These are phyloP conservation scores for Venturia pyrina DNA, from an alignment of 2,329 filamentous ascomycete genomes.

Conservation along the genomic window DNA sequence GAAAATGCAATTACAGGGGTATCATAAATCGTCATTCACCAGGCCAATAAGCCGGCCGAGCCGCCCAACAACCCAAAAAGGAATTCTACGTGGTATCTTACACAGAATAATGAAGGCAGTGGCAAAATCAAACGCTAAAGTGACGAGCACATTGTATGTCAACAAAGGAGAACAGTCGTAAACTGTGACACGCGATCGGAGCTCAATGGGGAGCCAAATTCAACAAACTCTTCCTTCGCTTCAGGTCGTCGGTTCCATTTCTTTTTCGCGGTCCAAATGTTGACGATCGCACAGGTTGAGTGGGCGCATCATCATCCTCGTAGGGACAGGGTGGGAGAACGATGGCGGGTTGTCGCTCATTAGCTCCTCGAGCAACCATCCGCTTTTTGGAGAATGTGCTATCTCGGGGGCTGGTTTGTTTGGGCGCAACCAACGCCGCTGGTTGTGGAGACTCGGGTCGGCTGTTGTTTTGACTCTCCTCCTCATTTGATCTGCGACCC, in stretches of 20 bases:
- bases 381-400: not conserved
- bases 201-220: not conserved
- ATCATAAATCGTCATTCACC: slow-evolving; percentile 2
- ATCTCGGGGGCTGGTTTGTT: not conserved
- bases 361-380: not conserved
- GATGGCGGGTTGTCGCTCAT: not conserved
- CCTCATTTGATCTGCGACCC: not conserved
- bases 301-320: not conserved
- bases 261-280: not conserved
- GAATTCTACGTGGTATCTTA: not conserved
- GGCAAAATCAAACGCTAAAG: not conserved
- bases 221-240: not conserved
- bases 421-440: not conserved
- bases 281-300: not conserved
- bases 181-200: not conserved
- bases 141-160: not conserved
- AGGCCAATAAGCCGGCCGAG: not conserved
- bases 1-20: not conserved
- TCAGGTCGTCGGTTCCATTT: not conserved
- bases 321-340: not conserved
- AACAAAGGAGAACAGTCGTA: not conserved
- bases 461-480: not conserved
- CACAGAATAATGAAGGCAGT: not conserved
- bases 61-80: not conserved
- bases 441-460: not conserved